These are phyloP conservation scores for Botrytis medusae DNA, from an alignment of 2,329 filamentous ascomycete species.

Conservation along the genomic window DNA sequence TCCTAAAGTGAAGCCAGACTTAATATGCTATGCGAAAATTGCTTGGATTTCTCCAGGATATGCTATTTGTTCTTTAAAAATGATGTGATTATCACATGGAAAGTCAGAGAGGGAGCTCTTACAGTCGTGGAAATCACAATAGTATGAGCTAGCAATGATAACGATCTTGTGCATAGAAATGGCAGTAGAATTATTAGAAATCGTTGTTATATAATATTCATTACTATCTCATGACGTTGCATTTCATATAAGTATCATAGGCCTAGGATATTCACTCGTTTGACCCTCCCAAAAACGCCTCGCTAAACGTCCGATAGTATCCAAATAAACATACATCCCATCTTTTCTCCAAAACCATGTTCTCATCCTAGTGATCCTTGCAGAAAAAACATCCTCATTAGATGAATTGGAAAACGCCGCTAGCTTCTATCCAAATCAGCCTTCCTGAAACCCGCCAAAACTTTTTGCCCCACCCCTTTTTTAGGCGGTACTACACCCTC, in stretches of 20 bases:
- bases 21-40: too few species aligned
- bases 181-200: neutral
- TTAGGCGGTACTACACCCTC: conserved; percentile 21
- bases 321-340: neutral
- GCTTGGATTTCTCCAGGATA: neutral
- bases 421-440: conserved; percentile 36
- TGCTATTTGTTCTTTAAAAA: neutral
- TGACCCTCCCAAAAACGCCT: neutral
- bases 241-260: neutral
- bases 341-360: too few species aligned
- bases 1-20: neutral
- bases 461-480: conserved; percentile 27
- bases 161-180: neutral
- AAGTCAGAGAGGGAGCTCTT: neutral
- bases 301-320: neutral
- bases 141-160: neutral
- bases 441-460: conserved; percentile 30
- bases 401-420: neutral
- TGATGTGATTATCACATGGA: neutral
- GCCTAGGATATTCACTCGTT: neutral
- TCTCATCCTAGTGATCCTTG: too few species aligned
- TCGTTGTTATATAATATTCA: neutral
- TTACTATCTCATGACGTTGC: neutral
- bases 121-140: neutral
- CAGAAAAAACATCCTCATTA: neutral